Conservation (phyloP, 2,329 filamentous ascomycete species). For the Fusarium oligoseptatum region DNA sequence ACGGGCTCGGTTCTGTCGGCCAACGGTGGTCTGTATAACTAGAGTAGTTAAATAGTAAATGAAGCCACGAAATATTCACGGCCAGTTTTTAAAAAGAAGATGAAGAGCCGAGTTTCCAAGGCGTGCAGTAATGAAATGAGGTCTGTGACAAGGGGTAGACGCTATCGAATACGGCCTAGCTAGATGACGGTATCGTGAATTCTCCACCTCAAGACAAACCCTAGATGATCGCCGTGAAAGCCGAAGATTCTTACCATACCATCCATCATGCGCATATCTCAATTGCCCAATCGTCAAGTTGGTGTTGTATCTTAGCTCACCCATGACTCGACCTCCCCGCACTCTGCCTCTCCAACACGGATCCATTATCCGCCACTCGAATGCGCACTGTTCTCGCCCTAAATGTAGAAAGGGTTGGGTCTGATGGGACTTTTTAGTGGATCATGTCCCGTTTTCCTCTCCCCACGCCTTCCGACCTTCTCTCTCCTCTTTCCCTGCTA, state of each 20-base stretch:
- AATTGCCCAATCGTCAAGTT: neutral
- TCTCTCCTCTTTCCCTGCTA: neutral
- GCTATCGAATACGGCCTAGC: neutral
- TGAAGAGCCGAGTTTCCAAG: neutral
- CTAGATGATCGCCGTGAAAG: neutral
- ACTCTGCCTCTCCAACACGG: neutral
- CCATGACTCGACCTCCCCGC: constrained; percentile 1
- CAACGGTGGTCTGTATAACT: constrained; percentile 46
- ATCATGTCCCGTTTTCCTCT: neutral
- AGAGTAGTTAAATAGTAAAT: neutral
- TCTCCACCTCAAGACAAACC: neutral
- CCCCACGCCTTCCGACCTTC: neutral
- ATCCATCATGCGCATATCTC: neutral
- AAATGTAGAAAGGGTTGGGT: neutral
- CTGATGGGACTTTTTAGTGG: constrained; percentile 1
- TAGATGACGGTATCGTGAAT: neutral
- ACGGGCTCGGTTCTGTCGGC: constrained; percentile 49
- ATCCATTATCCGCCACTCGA: neutral
- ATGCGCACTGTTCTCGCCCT: neutral
- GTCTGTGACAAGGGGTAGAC: neutral
- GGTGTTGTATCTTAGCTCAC: neutral
- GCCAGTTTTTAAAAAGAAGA: neutral
- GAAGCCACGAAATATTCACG: neutral
- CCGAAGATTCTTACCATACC: neutral
- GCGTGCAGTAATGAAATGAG: neutral